Conservation (phyloP, 371 early-diverging fungal species). For the Dentiscutata heterogama region DNA sequence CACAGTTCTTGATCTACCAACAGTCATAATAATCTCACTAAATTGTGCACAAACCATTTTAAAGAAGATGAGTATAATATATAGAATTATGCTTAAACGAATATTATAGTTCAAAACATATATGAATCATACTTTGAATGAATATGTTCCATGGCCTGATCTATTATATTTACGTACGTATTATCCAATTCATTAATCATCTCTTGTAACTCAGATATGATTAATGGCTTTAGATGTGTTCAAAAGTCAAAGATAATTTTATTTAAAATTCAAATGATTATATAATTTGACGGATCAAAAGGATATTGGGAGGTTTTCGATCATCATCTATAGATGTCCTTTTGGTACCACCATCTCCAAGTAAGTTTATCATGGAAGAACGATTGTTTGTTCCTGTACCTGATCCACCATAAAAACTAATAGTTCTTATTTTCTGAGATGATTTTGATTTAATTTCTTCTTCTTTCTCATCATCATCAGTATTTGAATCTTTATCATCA, state of each 20-base stretch:
- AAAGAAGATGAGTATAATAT: neutral
- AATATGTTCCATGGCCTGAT: constrained; percentile 86
- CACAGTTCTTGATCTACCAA: constrained; percentile 89
- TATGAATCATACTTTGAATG: constrained; percentile 78
- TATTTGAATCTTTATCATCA: constrained; percentile 23
- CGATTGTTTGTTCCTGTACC: constrained; percentile 45
- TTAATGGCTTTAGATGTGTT: constrained; percentile 69
- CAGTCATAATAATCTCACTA: constrained; percentile 96
- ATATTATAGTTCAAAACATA: neutral
- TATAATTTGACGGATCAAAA: constrained; percentile 33
- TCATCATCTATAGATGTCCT: constrained; percentile 29
- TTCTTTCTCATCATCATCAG: constrained; percentile 42
- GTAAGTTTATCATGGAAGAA: constrained; percentile 72
- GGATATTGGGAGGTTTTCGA: constrained; percentile 45
- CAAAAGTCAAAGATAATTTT: constrained; percentile 4
- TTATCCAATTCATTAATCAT: constrained; percentile 84
- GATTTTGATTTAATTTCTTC: constrained; percentile 42
- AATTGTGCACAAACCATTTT: neutral
- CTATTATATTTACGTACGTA: constrained; percentile 77
- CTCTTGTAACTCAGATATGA: constrained; percentile 88
- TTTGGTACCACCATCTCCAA: constrained; percentile 59
- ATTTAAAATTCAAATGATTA: constrained; percentile 31
- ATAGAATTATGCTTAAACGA: neutral
- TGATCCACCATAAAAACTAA: constrained; percentile 44
- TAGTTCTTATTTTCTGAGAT: neutral